phyloP scores from a whole-genome alignment of 345 rosid species.

The Hibiscus tridactylites region DNA sequence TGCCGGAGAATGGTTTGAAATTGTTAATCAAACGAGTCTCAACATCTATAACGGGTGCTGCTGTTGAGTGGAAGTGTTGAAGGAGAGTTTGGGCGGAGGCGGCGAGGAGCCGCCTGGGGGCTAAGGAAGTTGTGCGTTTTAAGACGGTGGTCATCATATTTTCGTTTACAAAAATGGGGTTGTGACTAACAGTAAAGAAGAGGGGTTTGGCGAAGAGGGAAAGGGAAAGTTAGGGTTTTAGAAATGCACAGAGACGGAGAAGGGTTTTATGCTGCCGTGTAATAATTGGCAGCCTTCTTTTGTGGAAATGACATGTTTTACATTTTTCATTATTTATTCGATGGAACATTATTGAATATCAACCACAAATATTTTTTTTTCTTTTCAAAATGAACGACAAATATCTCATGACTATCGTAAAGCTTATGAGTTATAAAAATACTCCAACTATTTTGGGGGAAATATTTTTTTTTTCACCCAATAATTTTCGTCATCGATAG shows the following conservation, averaged over 20 bases:
- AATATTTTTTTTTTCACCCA: too few species aligned
- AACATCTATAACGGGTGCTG: not conserved
- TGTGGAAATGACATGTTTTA: not conserved
- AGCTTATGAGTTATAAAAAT: too few species aligned
- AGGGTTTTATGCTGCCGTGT: not conserved
- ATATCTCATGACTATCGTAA: too few species aligned
- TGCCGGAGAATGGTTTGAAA: not conserved
- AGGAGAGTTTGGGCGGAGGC: constrained; percentile 1
- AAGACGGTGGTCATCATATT: constrained; percentile 8
- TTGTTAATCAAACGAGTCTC: not conserved
- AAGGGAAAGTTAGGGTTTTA: constrained; percentile 7
- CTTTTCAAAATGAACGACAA: too few species aligned
- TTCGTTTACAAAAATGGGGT: not conserved
- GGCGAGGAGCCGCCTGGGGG: not conserved
- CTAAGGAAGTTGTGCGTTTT: not conserved
- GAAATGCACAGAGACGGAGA: not conserved
- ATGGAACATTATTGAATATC: too few species aligned
- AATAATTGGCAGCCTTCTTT: not conserved
- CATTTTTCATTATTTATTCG: not conserved
- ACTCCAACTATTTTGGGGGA: too few species aligned
- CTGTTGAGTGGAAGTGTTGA: not conserved
- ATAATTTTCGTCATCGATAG: too few species aligned
- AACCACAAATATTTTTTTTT: too few species aligned
- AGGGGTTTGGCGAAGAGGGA: not conserved
- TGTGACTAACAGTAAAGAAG: not conserved